Evolutionary conservation across 139 green algal species (phyloP), one percentile per base, ranked within the genome.

Genomic region (Zygnema circumcarinatum): DNA sequence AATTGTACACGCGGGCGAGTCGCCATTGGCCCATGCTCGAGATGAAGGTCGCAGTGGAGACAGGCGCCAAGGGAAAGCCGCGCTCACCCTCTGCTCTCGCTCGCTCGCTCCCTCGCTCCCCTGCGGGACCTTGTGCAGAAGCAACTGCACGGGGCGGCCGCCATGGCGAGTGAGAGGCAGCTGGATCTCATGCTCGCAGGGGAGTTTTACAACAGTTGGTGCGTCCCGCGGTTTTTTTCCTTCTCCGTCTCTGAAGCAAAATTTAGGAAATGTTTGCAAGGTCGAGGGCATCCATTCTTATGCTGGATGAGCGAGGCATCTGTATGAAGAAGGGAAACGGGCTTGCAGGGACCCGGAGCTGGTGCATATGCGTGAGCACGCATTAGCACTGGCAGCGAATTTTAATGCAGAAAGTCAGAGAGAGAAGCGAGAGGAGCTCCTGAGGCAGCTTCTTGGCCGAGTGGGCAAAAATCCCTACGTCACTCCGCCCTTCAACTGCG

Each of bases 171-270:
- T 25, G 16, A n/a, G 74, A 73, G n/a, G 74, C n/a, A 81, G 74
- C 33, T 73, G 74, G 74, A 81, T n/a, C 42, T 69, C n/a, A 81
- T 81, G 74, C 2, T 81, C 20, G 42, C 74, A 31, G 74, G 74
- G 20, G 74, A 81, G 33, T 53, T 53, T 31, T 81, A 81, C 33
- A 69, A 81, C 74, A 69, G 39, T 35, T 81, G 74, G 74, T 81
- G 74, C 39, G 74, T 69, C 7, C 20, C 74, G 31, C 39, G 25
- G 1, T 72, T 80, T 67, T 41, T 29, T 80, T 29, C n/a, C 38
- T 67, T 67, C 20, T 80, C 38, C n/a, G 29, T 47, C 38, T 67
- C 38, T 32, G 29, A n/a, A 22, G 2, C 73, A 31, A 47, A 80
- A 3, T 78, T 78, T 40, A 39, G n/a, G n/a, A n/a, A n/a, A n/a